Conservation (phyloP, 1,284 basidiomycete genomes). For the Apiotrichum gamsii region DNA sequence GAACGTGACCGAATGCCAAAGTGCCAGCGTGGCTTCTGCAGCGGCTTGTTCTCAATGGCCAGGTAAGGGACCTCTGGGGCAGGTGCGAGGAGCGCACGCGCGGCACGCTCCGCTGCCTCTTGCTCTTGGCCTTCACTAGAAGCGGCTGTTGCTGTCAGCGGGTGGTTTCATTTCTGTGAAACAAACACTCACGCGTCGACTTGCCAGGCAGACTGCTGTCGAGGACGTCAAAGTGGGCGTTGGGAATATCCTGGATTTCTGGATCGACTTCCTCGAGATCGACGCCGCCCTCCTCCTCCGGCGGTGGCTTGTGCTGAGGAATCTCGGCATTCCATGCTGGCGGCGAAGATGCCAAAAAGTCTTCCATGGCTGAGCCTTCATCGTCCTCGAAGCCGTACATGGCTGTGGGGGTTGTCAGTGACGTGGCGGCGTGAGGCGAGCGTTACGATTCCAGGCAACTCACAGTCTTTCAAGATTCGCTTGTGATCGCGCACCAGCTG, state of each 20-base stretch:
- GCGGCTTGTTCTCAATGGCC: constrained; percentile 29
- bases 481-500: constrained; percentile 86
- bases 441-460: no score
- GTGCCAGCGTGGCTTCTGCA: constrained; percentile 75
- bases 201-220: constrained; percentile 68
- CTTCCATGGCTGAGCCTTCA: constrained; percentile 49
- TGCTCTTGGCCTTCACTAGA: constrained; percentile 12
- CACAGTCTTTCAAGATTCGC: constrained; percentile 69
- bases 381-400: constrained; percentile 37
- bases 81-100: constrained; percentile 30
- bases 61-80: constrained; percentile 12
- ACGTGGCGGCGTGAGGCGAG: no score
- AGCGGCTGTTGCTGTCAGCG: background rate
- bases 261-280: constrained; percentile 53
- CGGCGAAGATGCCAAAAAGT: constrained; percentile 51
- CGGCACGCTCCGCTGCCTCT: constrained; percentile 40
- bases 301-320: constrained; percentile 3
- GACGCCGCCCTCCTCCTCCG: constrained; percentile 42
- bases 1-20: constrained; percentile 93
- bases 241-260: constrained; percentile 53
- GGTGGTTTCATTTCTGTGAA: no score
- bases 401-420: constrained; percentile 14
- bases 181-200: constrained; percentile 25
- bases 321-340: constrained; percentile 52
- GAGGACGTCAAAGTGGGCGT: constrained; percentile 67